phyloP scores from a whole-genome alignment of 208 protist species.

The Acanthamoeba healyi region DNA sequence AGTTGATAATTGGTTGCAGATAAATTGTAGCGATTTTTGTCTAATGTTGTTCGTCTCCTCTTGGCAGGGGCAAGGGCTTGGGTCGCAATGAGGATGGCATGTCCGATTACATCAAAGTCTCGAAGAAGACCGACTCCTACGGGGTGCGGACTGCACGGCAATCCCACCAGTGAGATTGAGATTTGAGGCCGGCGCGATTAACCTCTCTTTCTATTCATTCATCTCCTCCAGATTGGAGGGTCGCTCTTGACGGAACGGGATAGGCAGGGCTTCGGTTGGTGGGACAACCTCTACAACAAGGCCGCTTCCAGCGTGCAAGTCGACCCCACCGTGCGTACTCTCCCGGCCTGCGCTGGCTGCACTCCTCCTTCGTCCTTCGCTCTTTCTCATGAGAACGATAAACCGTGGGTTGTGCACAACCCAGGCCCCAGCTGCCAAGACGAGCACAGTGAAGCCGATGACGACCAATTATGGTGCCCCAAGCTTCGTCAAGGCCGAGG shows the following conservation, averaged over 20 bases:
- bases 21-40: neutral
- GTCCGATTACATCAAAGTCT: neutral
- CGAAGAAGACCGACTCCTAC: neutral
- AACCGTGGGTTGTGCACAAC: no score
- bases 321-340: neutral
- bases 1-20: no score
- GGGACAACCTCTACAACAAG: constrained; percentile 23
- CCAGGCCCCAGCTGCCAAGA: neutral
- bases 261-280: neutral
- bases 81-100: neutral
- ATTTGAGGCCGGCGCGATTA: no score
- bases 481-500: neutral
- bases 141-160: neutral
- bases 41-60: no score
- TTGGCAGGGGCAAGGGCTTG: neutral
- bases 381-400: no score
- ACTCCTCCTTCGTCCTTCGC: no score
- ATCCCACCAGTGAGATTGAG: no score
- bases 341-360: no score
- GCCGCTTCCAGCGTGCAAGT: neutral
- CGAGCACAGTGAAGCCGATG: neutral
- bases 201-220: neutral
- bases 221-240: neutral
- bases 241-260: neutral
- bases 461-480: neutral